Percentiles rank a stretch among this genome's conserved stretches.
Conservation (phyloP, 1,284 basidiomycete species). For the Waitea zeae region DNA sequence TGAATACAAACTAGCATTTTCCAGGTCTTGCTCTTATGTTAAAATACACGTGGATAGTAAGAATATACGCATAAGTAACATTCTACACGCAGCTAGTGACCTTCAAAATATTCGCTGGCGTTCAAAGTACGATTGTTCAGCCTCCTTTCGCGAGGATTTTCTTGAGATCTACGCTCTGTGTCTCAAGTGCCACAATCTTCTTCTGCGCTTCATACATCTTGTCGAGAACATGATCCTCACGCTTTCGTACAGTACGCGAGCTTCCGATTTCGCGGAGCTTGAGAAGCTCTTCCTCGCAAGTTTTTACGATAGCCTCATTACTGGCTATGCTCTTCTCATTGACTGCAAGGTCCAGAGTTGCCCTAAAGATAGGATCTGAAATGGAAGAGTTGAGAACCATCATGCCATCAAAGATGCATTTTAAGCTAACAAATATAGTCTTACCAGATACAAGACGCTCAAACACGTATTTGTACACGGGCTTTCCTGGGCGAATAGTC, state of each 20-base stretch:
- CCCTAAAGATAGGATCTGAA: slow-evolving; percentile 67
- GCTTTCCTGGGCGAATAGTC: slow-evolving; percentile 76
- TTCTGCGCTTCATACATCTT: slow-evolving; percentile 58
- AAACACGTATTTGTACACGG: slow-evolving; percentile 79
- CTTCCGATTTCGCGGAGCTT: slow-evolving; percentile 38
- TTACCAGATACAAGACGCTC: slow-evolving; percentile 60
- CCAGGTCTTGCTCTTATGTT: no score
- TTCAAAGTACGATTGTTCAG: no score
- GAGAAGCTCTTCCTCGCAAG: slow-evolving; percentile 64
- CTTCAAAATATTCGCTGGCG: no score
- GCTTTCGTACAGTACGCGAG: slow-evolving; percentile 15
- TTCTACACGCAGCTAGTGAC: no score
- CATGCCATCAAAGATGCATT: slow-evolving; percentile 1
- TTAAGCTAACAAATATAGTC: slow-evolving; percentile 8
- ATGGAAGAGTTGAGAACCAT: no score
- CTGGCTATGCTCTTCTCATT: slow-evolving; percentile 59
- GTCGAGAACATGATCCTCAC: slow-evolving; percentile 51
- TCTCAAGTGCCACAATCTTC: slow-evolving; percentile 55
- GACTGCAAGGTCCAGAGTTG: slow-evolving; percentile 67
- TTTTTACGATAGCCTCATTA: slow-evolving; percentile 47
- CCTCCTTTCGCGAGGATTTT: slow-evolving; percentile 13
- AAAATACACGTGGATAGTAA: no score
- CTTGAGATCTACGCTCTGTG: slow-evolving; percentile 50
- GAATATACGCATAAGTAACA: no score
- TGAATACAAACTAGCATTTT: no score